phyloP scores from a whole-genome alignment of 352 stramenopile genomes.

The Globisporangium parvum region DNA sequence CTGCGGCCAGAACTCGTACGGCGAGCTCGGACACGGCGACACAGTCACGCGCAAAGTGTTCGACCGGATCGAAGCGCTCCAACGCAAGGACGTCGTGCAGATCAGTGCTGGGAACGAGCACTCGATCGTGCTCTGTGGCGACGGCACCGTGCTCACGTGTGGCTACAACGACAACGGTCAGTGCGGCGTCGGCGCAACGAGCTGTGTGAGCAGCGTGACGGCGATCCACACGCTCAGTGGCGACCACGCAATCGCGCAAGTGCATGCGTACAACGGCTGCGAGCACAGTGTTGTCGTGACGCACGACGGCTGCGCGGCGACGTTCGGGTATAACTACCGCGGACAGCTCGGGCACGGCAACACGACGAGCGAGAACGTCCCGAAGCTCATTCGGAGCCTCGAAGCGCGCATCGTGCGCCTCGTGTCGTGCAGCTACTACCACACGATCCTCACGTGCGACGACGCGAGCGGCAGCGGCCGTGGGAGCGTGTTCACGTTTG shows the following conservation, averaged over 20 bases:
- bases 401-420: conserved; percentile 57
- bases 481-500: conserved; percentile 80
- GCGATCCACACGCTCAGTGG: conserved; percentile 57
- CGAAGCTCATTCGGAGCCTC: conserved; percentile 72
- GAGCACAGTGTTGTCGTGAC: conserved; percentile 88
- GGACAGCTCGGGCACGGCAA: conserved; percentile 90
- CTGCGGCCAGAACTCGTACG: conserved; percentile 93
- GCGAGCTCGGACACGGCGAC: conserved; percentile 90
- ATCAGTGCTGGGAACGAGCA: conserved; percentile 92
- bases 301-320: conserved; percentile 67
- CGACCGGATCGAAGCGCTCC: conserved; percentile 61
- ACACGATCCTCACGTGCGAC: conserved; percentile 82
- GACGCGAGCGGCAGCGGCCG: conserved; percentile 14
- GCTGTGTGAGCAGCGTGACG: conserved; percentile 68
- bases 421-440: conserved; percentile 92
- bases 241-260: conserved; percentile 46
- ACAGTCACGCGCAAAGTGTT: conserved; percentile 80
- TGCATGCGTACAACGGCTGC: conserved; percentile 92
- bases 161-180: conserved; percentile 95
- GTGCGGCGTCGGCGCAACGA: conserved; percentile 84
- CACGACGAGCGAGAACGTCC: conserved; percentile 79
- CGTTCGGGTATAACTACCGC: conserved; percentile 92
- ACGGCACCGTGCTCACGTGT: conserved; percentile 81
- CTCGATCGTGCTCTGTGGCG: conserved; percentile 69
- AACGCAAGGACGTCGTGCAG: conserved; percentile 75